Evolutionary conservation across 2,329 filamentous ascomycete genomes (phyloP).

Genomic region (Cladosporium sp.): DNA sequence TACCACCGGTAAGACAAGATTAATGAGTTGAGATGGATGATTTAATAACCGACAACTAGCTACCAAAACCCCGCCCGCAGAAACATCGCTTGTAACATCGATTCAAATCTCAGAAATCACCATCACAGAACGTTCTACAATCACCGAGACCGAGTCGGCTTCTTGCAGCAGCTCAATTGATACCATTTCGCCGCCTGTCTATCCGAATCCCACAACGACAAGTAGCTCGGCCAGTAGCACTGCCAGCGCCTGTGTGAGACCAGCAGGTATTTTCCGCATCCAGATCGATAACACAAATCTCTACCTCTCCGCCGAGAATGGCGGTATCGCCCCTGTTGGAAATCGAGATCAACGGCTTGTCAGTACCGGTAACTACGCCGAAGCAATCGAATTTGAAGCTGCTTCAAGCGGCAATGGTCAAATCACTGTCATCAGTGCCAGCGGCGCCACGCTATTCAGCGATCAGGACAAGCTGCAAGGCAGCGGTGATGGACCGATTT

Average conservation of each 20-base stretch:
- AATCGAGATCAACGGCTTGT: not conserved
- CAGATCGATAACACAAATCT: not conserved
- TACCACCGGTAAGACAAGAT: too few species aligned
- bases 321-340: not conserved
- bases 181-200: not conserved
- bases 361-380: not conserved
- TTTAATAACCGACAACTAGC: too few species aligned
- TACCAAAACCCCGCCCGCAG: too few species aligned
- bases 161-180: not conserved
- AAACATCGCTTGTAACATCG: too few species aligned
- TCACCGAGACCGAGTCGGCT: not conserved
- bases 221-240: not conserved
- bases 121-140: not conserved
- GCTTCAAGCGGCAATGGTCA: not conserved
- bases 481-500: constrained; percentile 1
- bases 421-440: not conserved
- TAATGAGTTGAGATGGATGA: too few species aligned
- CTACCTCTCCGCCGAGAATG: not conserved
- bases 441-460: not conserved
- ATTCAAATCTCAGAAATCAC: too few species aligned
- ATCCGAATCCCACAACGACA: not conserved
- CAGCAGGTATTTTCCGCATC: not conserved
- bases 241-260: not conserved
- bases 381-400: not conserved
- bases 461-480: not conserved